A percentile compares a stretch with the other conserved stretches of the same genome.
These are phyloP conservation scores for Naganishia liquefaciens DNA, from an alignment of 1,284 basidiomycete species.

Conservation along the genomic window DNA sequence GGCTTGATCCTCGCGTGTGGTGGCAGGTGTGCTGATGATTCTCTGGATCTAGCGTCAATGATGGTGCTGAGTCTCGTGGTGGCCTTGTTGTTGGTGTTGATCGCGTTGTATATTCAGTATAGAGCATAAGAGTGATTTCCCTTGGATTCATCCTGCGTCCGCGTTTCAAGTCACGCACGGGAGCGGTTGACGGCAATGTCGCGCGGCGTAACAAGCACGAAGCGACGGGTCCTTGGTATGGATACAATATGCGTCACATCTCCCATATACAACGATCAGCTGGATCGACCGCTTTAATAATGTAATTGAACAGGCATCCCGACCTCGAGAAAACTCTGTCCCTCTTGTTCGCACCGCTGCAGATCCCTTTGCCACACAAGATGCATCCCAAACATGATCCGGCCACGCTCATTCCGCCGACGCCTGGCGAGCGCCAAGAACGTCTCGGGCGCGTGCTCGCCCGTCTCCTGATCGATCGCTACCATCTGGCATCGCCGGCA, in stretches of 20 bases:
- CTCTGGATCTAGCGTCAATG: conserved; percentile 3
- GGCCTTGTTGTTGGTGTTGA: conserved; percentile 8
- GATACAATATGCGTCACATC: conserved; percentile 1
- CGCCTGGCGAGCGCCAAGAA: conserved; percentile 29
- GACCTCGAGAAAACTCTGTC: conserved; percentile 11
- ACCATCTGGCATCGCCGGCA: conserved; percentile 34
- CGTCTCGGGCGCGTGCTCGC: conserved; percentile 24
- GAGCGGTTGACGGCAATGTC: no score
- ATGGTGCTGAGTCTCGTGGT: conserved; percentile 20
- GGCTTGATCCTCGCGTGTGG: background rate
- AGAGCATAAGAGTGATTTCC: conserved; percentile 2
- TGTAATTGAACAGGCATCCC: conserved; percentile 19
- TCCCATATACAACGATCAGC: background rate
- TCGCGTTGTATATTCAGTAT: conserved; percentile 22
- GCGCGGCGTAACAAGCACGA: no score
- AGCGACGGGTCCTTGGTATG: no score
- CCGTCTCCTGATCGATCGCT: conserved; percentile 31
- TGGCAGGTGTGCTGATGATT: background rate
- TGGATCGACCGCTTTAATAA: background rate
- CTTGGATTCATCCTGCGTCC: no score
- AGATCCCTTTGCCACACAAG: conserved; percentile 26
- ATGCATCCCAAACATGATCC: conserved; percentile 33
- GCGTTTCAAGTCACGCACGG: background rate
- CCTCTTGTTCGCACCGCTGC: background rate
- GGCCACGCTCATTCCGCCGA: conserved; percentile 26